These are phyloP conservation scores for Leptographium wingfieldii DNA, from an alignment of 2,329 filamentous ascomycete genomes.

Conservation along the genomic window DNA sequence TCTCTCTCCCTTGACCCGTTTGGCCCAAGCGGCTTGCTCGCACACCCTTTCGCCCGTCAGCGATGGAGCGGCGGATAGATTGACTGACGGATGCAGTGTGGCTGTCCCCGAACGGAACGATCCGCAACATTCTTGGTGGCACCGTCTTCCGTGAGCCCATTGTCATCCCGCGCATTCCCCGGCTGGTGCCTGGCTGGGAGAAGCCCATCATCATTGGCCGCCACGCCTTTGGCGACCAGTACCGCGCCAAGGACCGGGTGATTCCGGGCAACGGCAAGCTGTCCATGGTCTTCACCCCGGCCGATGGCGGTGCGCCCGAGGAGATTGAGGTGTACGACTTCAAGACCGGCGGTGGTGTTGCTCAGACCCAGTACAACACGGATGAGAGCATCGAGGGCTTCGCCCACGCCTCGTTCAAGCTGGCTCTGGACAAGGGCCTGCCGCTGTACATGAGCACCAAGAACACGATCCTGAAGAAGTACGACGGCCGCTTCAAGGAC, in stretches of 20 bases:
- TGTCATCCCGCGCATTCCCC: conserved; percentile 84
- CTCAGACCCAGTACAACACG: conserved; percentile 97
- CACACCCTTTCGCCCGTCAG: not conserved
- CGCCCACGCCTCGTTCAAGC: conserved; percentile 92
- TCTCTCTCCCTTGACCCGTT: not conserved
- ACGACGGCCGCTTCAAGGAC: conserved; percentile 98
- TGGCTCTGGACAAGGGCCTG: conserved; percentile 72
- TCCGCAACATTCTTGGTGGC: conserved; percentile 65
- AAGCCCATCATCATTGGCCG: conserved; percentile 98
- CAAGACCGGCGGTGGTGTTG: conserved; percentile 72
- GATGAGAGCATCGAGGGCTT: conserved; percentile 91
- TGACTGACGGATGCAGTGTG: conserved; percentile 52
- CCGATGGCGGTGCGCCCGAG: conserved; percentile 64
- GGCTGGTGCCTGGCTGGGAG: conserved; percentile 93
- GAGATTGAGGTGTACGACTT: conserved; percentile 86
- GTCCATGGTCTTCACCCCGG: conserved; percentile 87
- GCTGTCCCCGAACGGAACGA: conserved; percentile 92
- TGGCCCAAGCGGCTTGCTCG: too few species aligned
- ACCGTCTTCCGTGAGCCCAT: conserved; percentile 99
- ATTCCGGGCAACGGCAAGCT: conserved; percentile 75
- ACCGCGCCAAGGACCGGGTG: conserved; percentile 88
- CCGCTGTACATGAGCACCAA: conserved; percentile 99
- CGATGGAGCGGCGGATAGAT: not conserved
- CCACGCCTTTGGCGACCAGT: conserved; percentile 97
- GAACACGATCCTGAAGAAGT: conserved; percentile 99